Percentiles rank a stretch among this genome's conserved stretches.
Evolutionary conservation across 768 basidiomycete species (phyloP).

Genomic region (Leccinum ochraceum): DNA sequence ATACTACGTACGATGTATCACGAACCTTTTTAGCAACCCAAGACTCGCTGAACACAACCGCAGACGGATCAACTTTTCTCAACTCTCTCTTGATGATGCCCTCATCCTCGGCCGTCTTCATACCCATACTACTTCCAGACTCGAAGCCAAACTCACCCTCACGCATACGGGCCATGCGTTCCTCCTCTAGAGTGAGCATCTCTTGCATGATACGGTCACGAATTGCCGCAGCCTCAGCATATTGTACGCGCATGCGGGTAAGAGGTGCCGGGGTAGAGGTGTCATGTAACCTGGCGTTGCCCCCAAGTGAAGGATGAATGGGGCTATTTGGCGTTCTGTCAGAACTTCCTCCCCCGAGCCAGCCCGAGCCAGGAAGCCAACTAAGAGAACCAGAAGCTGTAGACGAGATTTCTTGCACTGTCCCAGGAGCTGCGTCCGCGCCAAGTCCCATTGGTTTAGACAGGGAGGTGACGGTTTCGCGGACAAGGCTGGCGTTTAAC

Average conservation of each 20-base stretch:
- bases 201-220: slow-evolving; percentile 97
- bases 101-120: slow-evolving; percentile 61
- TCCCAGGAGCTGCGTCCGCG: slow-evolving; percentile 1
- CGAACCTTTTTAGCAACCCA: slow-evolving; percentile 91
- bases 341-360: slow-evolving; percentile 38
- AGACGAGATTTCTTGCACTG: slow-evolving; percentile 15
- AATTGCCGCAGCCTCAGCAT: slow-evolving; percentile 85
- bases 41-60: slow-evolving; percentile 92
- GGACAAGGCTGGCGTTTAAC: slow-evolving; percentile 77
- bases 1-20: background rate
- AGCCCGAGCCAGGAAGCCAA: slow-evolving; percentile 58
- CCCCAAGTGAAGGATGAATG: slow-evolving; percentile 34
- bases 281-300: slow-evolving; percentile 23
- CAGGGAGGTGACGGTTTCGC: slow-evolving; percentile 45
- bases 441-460: slow-evolving; percentile 16
- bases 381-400: slow-evolving; percentile 37
- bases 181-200: slow-evolving; percentile 96
- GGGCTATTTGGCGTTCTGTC: slow-evolving; percentile 27
- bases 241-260: slow-evolving; percentile 71
- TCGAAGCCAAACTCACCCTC: slow-evolving; percentile 66
- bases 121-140: slow-evolving; percentile 42
- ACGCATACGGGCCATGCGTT: slow-evolving; percentile 92
- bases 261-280: slow-evolving; percentile 33
- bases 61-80: slow-evolving; percentile 94
- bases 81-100: slow-evolving; percentile 90